phyloP scores from a whole-genome alignment of 768 basidiomycete genomes.

The Cystobasidium onofrii region DNA sequence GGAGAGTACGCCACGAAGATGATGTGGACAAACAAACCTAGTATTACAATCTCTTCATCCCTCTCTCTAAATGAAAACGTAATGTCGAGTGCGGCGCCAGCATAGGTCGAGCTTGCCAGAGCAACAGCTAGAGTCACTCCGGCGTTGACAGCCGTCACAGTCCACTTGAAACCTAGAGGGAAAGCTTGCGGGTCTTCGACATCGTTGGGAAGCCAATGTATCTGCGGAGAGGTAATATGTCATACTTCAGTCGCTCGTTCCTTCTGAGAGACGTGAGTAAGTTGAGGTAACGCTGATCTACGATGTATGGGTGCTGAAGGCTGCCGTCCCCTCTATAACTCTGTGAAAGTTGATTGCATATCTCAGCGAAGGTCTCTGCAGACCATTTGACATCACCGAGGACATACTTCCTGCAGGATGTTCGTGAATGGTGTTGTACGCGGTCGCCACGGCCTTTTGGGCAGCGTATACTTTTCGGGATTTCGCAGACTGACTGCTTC shows the following conservation, averaged over 20 bases:
- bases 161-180: slow-evolving; percentile 11
- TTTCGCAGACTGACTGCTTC: too few species aligned
- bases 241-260: neutral
- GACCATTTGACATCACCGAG: too few species aligned
- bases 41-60: neutral
- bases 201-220: slow-evolving; percentile 11
- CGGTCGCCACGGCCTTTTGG: neutral
- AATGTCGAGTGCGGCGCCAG: slow-evolving; percentile 1
- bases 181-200: slow-evolving; percentile 24
- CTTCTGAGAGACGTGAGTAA: too few species aligned
- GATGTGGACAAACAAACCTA: neutral
- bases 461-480: slow-evolving; percentile 9
- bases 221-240: neutral
- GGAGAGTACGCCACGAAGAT: neutral
- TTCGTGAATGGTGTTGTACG: slow-evolving; percentile 13
- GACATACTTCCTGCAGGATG: neutral
- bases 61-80: neutral
- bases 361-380: too few species aligned
- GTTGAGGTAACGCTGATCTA: too few species aligned
- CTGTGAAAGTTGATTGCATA: neutral
- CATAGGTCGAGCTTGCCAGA: slow-evolving; percentile 7
- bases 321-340: slow-evolving; percentile 9
- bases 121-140: slow-evolving; percentile 31
- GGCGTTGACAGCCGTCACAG: slow-evolving; percentile 16
- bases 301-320: slow-evolving; percentile 13